Evolutionary conservation across 169 alveolate genomes (phyloP).

Genomic region (Theileria equi): DNA sequence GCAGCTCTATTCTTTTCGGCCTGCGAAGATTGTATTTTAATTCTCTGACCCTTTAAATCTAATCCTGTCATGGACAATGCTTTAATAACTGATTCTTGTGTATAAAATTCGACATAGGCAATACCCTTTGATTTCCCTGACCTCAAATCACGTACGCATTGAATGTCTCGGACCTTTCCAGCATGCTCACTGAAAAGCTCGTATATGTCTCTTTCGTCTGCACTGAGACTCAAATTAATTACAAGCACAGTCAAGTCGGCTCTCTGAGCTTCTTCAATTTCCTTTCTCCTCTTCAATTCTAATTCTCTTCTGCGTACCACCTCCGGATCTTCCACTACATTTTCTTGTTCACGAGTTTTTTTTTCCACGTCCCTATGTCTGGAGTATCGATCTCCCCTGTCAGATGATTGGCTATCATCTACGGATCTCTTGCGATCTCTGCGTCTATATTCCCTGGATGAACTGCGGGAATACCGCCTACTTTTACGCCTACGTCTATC

Average conservation of each 20-base stretch:
- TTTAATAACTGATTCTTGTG: constrained; percentile 91
- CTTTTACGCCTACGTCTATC: constrained; percentile 12
- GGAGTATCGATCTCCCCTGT: constrained; percentile 25
- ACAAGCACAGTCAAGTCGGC: constrained; percentile 96
- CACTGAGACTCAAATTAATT: constrained; percentile 86
- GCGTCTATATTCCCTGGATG: neutral
- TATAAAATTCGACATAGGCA: constrained; percentile 96
- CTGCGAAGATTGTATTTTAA: constrained; percentile 92
- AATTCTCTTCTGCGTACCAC: constrained; percentile 72
- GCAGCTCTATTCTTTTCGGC: constrained; percentile 99
- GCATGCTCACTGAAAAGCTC: constrained; percentile 91
- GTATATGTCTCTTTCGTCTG: constrained; percentile 94
- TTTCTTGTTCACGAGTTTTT: constrained; percentile 40
- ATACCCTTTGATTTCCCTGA: constrained; percentile 96
- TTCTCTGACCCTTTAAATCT: constrained; percentile 86
- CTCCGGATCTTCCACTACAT: constrained; percentile 49
- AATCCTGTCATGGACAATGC: constrained; percentile 92
- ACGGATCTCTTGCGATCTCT: constrained; percentile 13
- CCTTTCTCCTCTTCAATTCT: constrained; percentile 76
- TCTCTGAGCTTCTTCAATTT: constrained; percentile 94
- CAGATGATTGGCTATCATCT: constrained; percentile 6
- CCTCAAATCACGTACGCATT: constrained; percentile 91
- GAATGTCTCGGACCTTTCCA: constrained; percentile 96
- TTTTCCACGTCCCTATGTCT: neutral
- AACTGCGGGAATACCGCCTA: constrained; percentile 26